Evolutionary conservation across 75 land plant species (phyloP).

Genomic region (Cryptomeria japonica): DNA sequence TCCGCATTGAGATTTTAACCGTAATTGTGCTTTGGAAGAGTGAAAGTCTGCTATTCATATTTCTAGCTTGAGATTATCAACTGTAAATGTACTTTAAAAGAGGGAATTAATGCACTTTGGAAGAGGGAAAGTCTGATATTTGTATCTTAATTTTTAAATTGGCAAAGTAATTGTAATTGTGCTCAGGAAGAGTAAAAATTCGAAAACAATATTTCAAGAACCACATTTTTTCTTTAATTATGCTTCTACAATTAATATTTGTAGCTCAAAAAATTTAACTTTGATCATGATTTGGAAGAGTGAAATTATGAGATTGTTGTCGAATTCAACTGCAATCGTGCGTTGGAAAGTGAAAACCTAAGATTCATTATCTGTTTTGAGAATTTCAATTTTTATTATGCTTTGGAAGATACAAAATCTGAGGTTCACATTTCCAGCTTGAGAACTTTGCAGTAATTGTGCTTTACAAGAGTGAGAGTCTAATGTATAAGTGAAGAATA

Average conservation of each 20-base stretch:
- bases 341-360: too few relatives aligned
- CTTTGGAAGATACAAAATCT: neutral
- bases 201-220: neutral
- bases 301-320: neutral
- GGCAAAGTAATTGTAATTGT: neutral
- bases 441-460: too few relatives aligned
- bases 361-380: too few relatives aligned
- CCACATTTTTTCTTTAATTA: neutral
- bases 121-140: neutral
- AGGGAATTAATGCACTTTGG: neutral
- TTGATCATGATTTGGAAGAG: neutral
- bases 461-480: too few relatives aligned
- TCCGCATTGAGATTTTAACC: neutral
- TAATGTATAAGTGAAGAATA: too few relatives aligned
- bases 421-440: neutral
- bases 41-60: neutral
- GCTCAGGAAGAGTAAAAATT: neutral
- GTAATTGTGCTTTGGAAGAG: neutral
- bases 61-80: neutral
- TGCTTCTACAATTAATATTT: neutral
- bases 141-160: too few relatives aligned
- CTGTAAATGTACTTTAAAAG: neutral
- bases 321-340: too few relatives aligned
- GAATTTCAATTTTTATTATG: neutral
- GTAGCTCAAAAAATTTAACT: neutral